Conservation (phyloP, 768 basidiomycete species). For the Lentinula lateritia region DNA sequence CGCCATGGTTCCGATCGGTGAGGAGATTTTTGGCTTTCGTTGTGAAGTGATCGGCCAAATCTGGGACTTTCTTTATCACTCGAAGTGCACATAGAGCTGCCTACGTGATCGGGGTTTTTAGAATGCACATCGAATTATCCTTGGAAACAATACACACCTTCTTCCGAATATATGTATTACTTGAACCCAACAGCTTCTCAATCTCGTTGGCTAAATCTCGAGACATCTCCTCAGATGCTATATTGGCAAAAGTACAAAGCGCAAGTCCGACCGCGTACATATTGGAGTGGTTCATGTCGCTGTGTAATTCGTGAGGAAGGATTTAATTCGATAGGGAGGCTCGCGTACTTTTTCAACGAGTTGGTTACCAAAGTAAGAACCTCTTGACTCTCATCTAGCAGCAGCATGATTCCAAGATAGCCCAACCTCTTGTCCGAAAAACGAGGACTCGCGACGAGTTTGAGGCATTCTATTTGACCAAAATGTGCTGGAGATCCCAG, state of each 20-base stretch:
- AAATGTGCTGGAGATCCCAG: slow-evolving; percentile 98
- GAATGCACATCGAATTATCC: neutral
- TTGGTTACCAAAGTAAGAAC: slow-evolving; percentile 97
- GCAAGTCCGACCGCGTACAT: slow-evolving; percentile 98
- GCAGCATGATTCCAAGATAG: slow-evolving; percentile 95
- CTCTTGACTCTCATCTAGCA: slow-evolving; percentile 97
- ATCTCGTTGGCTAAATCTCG: slow-evolving; percentile 97
- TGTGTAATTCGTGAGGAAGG: slow-evolving; percentile 22
- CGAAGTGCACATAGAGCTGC: slow-evolving; percentile 93
- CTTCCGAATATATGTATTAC: slow-evolving; percentile 98
- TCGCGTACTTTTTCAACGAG: slow-evolving; percentile 88
- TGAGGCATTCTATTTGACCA: slow-evolving; percentile 96
- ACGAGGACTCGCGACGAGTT: slow-evolving; percentile 89
- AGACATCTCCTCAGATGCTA: slow-evolving; percentile 99
- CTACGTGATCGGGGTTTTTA: slow-evolving; percentile 32
- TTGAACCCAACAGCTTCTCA: slow-evolving; percentile 93
- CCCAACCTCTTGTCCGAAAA: slow-evolving; percentile 96
- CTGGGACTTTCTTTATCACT: slow-evolving; percentile 93
- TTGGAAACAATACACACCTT: slow-evolving; percentile 55
- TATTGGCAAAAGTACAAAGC: slow-evolving; percentile 97
- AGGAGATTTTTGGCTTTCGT: slow-evolving; percentile 85
- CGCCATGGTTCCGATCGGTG: slow-evolving; percentile 95
- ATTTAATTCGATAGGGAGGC: neutral
- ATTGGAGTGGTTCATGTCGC: slow-evolving; percentile 99
- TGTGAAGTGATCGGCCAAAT: slow-evolving; percentile 89